These are phyloP conservation scores for Lagenaria siceraria DNA, from an alignment of 306 rosid genomes.

Conservation along the genomic window DNA sequence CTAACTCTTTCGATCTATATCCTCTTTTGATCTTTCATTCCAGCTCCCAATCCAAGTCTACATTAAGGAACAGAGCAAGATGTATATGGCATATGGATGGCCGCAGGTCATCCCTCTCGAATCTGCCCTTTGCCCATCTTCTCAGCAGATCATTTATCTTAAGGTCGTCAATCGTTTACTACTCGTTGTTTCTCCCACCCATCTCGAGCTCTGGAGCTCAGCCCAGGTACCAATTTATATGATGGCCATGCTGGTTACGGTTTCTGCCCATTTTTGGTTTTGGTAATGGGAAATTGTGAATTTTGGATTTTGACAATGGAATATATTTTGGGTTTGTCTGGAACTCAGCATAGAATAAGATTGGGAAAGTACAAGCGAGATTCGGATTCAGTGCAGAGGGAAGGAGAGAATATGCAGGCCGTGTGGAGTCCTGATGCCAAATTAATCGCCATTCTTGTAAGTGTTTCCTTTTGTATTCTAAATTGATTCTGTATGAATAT, in stretches of 20 bases:
- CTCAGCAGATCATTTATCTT: slow-evolving; percentile 60
- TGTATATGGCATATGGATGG: slow-evolving; percentile 99
- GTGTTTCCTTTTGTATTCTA: slow-evolving; percentile 5
- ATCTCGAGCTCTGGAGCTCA: slow-evolving; percentile 85
- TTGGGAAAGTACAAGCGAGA: slow-evolving; percentile 88
- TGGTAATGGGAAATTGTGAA: neutral
- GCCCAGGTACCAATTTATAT: slow-evolving; percentile 46
- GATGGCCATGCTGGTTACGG: neutral
- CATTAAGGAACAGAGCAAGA: slow-evolving; percentile 22
- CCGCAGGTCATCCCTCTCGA: slow-evolving; percentile 93
- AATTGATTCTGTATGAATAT: neutral
- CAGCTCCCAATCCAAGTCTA: slow-evolving; percentile 8
- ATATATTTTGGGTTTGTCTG: slow-evolving; percentile 12
- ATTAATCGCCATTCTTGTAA: slow-evolving; percentile 74
- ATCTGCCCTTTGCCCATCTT: slow-evolving; percentile 51
- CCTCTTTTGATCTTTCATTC: slow-evolving; percentile 26
- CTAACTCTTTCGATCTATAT: neutral
- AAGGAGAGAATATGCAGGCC: slow-evolving; percentile 93
- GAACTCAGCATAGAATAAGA: slow-evolving; percentile 73
- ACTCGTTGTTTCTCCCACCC: slow-evolving; percentile 70
- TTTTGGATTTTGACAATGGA: slow-evolving; percentile 24
- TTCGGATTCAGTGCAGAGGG: slow-evolving; percentile 56
- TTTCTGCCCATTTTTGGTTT: neutral
- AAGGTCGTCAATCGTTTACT: slow-evolving; percentile 59
- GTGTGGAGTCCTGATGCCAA: slow-evolving; percentile 94